Percentiles rank a stretch among this genome's conserved stretches.
Conservation (phyloP, 2,329 filamentous ascomycete genomes). For the Coniochaeta ligniaria region DNA sequence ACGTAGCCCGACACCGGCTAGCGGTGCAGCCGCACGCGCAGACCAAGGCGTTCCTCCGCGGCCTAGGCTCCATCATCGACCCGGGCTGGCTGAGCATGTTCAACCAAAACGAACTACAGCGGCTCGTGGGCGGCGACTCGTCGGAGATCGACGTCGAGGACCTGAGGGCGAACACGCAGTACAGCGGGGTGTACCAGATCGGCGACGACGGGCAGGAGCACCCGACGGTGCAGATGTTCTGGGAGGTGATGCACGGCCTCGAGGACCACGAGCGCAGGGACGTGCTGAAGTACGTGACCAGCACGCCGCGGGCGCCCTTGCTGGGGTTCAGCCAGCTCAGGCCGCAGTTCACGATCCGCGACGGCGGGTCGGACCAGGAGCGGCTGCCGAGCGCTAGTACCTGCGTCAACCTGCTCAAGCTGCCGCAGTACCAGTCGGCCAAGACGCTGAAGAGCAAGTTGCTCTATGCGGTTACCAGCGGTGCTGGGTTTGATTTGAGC, state of each 20-base stretch:
- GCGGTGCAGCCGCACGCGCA: conserved; percentile 73
- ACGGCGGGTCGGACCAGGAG: conserved; percentile 68
- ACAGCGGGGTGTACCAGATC: conserved; percentile 80
- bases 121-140: conserved; percentile 81
- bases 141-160: conserved; percentile 83
- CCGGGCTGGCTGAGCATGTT: conserved; percentile 97
- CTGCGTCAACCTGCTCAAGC: conserved; percentile 89
- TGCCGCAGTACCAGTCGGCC: conserved; percentile 71
- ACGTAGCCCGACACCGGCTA: conserved; percentile 81
- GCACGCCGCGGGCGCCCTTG: conserved; percentile 81
- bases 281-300: conserved; percentile 93
- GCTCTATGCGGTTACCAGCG: conserved; percentile 81
- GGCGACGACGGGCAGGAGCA: conserved; percentile 88
- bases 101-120: conserved; percentile 91
- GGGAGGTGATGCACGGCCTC: conserved; percentile 76
- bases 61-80: conserved; percentile 80
- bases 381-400: conserved; percentile 89
- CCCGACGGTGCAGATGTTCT: conserved; percentile 79
- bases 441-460: conserved; percentile 67
- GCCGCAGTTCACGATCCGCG: conserved; percentile 83
- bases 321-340: conserved; percentile 82
- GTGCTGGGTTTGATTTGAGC: conserved; percentile 85
- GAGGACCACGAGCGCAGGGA: conserved; percentile 71
- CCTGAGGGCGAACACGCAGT: conserved; percentile 73
- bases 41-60: conserved; percentile 80